These are phyloP conservation scores for Pseudopithomyces maydicus DNA, from an alignment of 2,329 filamentous ascomycete genomes.

Conservation along the genomic window DNA sequence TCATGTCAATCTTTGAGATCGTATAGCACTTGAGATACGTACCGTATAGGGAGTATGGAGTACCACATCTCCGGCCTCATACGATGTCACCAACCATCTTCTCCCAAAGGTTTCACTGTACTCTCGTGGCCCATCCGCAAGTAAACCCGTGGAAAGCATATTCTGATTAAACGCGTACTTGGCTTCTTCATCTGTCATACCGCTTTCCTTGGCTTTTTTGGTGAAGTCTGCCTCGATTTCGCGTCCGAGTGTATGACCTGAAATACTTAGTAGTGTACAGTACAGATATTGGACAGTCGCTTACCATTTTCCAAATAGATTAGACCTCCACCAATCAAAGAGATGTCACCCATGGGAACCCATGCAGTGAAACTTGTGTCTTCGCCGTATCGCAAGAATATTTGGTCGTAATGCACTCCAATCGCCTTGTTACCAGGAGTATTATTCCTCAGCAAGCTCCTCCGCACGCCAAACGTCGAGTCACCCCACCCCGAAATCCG, in stretches of 20 bases:
- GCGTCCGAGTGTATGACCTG: slow-evolving; percentile 53
- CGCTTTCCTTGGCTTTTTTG: slow-evolving; percentile 53
- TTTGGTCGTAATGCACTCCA: slow-evolving; percentile 66
- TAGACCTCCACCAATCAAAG: slow-evolving; percentile 61
- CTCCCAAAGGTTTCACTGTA: slow-evolving; percentile 52
- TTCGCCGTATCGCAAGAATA: slow-evolving; percentile 61
- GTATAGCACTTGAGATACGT: not conserved
- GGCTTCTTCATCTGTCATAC: slow-evolving; percentile 59
- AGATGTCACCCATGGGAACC: slow-evolving; percentile 62
- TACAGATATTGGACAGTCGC: not conserved
- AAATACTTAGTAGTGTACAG: not conserved
- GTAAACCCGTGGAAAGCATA: slow-evolving; percentile 62
- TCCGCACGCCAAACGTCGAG: slow-evolving; percentile 51
- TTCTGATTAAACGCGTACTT: slow-evolving; percentile 56
- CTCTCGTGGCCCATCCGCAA: slow-evolving; percentile 56
- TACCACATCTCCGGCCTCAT: slow-evolving; percentile 60
- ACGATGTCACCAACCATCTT: slow-evolving; percentile 58
- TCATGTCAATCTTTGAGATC: slow-evolving; percentile 10
- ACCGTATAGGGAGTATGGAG: slow-evolving; percentile 39
- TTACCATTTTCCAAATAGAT: slow-evolving; percentile 62
- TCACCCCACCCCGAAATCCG: slow-evolving; percentile 61
- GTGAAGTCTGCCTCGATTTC: slow-evolving; percentile 59
- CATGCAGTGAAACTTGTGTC: slow-evolving; percentile 62
- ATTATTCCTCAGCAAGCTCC: slow-evolving; percentile 62
- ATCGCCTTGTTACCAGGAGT: slow-evolving; percentile 62